phyloP scores from a whole-genome alignment of 2,329 filamentous ascomycete species.

The Alternaria tenuissima region DNA sequence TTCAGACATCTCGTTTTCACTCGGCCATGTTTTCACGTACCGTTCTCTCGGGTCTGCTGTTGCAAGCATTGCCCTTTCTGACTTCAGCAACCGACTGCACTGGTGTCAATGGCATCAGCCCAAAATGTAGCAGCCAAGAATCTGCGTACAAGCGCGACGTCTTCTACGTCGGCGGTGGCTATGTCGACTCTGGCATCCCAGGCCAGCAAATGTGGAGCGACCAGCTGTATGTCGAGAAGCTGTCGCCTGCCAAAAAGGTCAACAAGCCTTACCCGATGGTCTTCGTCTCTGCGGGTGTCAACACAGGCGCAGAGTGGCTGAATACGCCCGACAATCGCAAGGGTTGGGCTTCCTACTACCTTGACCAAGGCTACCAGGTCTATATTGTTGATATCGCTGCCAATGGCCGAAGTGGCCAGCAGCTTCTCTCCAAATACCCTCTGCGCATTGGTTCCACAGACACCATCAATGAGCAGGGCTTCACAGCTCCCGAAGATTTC shows the following conservation, averaged over 20 bases:
- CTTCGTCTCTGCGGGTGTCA: constrained; percentile 33
- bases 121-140: constrained; percentile 31
- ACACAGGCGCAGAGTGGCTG: constrained; percentile 28
- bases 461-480: constrained; percentile 20
- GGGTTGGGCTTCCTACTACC: constrained; percentile 31
- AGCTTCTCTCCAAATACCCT: constrained; percentile 11
- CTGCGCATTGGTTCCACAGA: constrained; percentile 24
- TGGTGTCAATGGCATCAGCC: constrained; percentile 27
- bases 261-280: constrained; percentile 31
- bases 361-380: constrained; percentile 31
- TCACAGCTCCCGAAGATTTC: constrained; percentile 24
- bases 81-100: constrained; percentile 17
- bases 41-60: constrained; percentile 1
- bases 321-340: constrained; percentile 27
- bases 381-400: constrained; percentile 30
- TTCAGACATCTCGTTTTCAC: background rate
- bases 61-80: background rate
- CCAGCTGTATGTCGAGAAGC: constrained; percentile 32
- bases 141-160: constrained; percentile 30
- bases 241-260: constrained; percentile 21
- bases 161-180: constrained; percentile 38
- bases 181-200: constrained; percentile 30
- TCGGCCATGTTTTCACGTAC: background rate
- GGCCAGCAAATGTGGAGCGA: constrained; percentile 29
- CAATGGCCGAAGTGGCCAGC: constrained; percentile 19